Evolutionary conservation across 2,329 filamentous ascomycete genomes (phyloP).

Genomic region (Aspergillus tanneri): DNA sequence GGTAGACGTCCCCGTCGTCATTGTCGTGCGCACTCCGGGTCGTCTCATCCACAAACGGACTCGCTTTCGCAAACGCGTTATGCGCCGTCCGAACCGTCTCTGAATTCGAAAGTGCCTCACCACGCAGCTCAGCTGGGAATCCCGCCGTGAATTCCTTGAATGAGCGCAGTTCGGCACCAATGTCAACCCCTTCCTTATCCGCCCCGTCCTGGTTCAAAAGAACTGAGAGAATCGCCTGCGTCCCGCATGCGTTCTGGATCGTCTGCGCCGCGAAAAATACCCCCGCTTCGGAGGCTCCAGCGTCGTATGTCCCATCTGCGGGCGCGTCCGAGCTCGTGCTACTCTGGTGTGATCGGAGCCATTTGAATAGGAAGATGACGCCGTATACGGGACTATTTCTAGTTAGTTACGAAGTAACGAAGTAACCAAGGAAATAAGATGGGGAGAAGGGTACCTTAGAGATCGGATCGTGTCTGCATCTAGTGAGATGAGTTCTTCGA

Average conservation of each 20-base stretch:
- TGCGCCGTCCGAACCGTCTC: constrained; percentile 74
- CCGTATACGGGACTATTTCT: constrained; percentile 72
- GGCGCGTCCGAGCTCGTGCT: constrained; percentile 62
- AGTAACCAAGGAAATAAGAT: background rate
- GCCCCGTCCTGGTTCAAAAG: constrained; percentile 78
- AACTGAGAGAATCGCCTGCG: constrained; percentile 88
- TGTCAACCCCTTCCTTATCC: too few species aligned
- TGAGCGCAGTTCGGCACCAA: constrained; percentile 68
- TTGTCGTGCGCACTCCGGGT: constrained; percentile 66
- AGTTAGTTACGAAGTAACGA: constrained; percentile 5
- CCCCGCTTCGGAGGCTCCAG: constrained; percentile 66
- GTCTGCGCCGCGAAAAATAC: constrained; percentile 96
- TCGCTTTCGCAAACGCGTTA: constrained; percentile 85
- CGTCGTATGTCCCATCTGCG: constrained; percentile 78
- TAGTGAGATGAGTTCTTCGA: constrained; percentile 90
- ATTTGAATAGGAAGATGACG: constrained; percentile 99
- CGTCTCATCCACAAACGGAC: constrained; percentile 91
- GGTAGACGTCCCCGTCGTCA: constrained; percentile 83
- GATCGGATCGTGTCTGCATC: constrained; percentile 63
- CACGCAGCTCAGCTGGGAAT: constrained; percentile 73
- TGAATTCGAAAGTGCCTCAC: constrained; percentile 69
- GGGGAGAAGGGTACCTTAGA: constrained; percentile 34
- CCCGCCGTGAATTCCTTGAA: constrained; percentile 88
- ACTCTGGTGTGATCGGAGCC: constrained; percentile 54
- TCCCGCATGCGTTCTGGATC: constrained; percentile 97